Conservation (phyloP, 2,329 filamentous ascomycete genomes). For the Aureobasidium sp. region DNA sequence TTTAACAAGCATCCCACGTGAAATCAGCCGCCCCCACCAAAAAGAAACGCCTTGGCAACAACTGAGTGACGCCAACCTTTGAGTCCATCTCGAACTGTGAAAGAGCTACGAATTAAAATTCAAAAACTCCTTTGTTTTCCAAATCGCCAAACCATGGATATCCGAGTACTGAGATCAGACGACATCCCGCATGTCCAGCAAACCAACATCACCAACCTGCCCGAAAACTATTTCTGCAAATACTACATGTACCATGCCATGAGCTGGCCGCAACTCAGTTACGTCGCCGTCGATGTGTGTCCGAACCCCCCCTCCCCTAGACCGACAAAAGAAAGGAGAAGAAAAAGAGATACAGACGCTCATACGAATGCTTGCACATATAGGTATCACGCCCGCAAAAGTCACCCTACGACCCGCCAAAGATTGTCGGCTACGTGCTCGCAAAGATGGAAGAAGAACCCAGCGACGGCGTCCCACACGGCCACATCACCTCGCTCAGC, state of each 20-base stretch:
- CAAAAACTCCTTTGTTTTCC: no score
- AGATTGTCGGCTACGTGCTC: constrained; percentile 98
- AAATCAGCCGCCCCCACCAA: no score
- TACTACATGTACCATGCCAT: constrained; percentile 99
- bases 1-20: no score
- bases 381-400: constrained; percentile 67
- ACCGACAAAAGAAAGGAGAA: not conserved
- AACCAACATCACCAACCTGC: constrained; percentile 97
- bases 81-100: not conserved
- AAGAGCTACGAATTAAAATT: no score
- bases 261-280: constrained; percentile 95
- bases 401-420: constrained; percentile 80
- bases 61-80: constrained; percentile 2
- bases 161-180: constrained; percentile 73
- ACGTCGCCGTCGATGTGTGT: constrained; percentile 78
- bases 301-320: not conserved
- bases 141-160: constrained; percentile 60
- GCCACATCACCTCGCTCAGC: constrained; percentile 89
- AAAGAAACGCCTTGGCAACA: no score
- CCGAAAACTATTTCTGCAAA: constrained; percentile 99
- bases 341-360: no score
- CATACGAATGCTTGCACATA: constrained; percentile 7
- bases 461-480: constrained; percentile 79
- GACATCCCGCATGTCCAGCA: constrained; percentile 92
- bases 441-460: constrained; percentile 99